phyloP scores from a whole-genome alignment of 345 rosid genomes.

The Pistacia vera region DNA sequence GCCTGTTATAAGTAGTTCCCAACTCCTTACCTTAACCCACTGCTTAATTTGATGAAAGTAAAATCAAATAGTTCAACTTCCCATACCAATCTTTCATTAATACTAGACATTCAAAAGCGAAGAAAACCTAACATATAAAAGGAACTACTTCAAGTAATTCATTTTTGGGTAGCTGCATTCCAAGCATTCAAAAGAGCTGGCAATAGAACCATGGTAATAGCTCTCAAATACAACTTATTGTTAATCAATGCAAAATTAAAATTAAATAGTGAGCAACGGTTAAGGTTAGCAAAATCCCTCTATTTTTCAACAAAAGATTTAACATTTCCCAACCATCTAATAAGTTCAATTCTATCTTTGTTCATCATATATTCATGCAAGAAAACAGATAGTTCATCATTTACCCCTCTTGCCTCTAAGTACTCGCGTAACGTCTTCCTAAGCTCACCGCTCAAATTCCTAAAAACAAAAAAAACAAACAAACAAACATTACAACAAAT shows the following conservation, averaged over 20 bases:
- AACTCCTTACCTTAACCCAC: background rate
- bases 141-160: background rate
- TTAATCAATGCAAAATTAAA: background rate
- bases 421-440: conserved; percentile 41
- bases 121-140: background rate
- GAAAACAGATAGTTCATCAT: conserved; percentile 56
- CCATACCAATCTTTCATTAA: background rate
- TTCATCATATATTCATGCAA: conserved; percentile 76
- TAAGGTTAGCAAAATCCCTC: background rate
- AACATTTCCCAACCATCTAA: conserved; percentile 62
- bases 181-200: background rate
- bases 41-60: background rate
- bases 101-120: background rate
- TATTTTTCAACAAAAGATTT: conserved; percentile 47
- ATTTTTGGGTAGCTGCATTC: background rate
- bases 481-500: background rate
- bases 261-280: background rate
- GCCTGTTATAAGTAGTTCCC: background rate
- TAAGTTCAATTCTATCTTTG: conserved; percentile 71
- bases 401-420: conserved; percentile 66
- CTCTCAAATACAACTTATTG: too few species aligned
- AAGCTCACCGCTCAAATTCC: conserved; percentile 55
- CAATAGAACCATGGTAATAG: background rate
- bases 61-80: background rate
- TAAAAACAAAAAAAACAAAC: conserved; percentile 31